A percentile compares a stretch with the other conserved stretches of the same genome.
These are phyloP conservation scores for Monosporascus sp. DNA, from an alignment of 2,329 filamentous ascomycete species.

Conservation along the genomic window DNA sequence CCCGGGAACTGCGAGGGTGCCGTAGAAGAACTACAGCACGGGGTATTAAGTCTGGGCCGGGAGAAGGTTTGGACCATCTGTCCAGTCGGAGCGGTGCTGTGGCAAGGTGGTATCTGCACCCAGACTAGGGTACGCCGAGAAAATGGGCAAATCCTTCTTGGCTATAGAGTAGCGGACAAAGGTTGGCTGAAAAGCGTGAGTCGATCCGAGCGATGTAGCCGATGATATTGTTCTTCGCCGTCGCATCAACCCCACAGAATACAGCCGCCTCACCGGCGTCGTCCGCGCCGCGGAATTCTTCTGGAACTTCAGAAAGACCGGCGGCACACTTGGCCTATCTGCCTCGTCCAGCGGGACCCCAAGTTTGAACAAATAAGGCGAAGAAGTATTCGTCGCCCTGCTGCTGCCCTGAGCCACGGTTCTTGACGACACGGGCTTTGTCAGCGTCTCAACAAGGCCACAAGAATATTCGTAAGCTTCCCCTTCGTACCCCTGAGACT, in stretches of 20 bases:
- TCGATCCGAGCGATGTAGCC: neutral
- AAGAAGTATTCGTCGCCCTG: neutral
- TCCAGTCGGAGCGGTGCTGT: neutral
- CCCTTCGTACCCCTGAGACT: conserved; percentile 8
- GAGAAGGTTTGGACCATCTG: neutral
- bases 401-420: neutral
- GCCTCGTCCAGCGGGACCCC: neutral
- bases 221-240: conserved; percentile 3
- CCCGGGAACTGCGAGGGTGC: conserved; percentile 27
- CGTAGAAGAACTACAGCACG: conserved; percentile 40
- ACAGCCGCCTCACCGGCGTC: neutral
- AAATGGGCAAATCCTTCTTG: conserved; percentile 4
- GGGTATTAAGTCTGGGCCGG: conserved; percentile 14
- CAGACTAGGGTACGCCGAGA: conserved; percentile 4
- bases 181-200: neutral
- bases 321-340: neutral
- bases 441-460: neutral
- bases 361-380: neutral
- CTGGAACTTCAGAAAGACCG: neutral
- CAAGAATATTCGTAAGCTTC: conserved; percentile 11
- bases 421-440: neutral
- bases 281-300: conserved; percentile 3
- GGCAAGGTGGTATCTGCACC: conserved; percentile 6
- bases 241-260: neutral
- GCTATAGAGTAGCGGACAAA: conserved; percentile 5